Percentiles rank a stretch among this genome's conserved stretches.
These are phyloP conservation scores for Colletotrichum falcatum DNA, from an alignment of 2,329 filamentous ascomycete genomes.

Conservation along the genomic window DNA sequence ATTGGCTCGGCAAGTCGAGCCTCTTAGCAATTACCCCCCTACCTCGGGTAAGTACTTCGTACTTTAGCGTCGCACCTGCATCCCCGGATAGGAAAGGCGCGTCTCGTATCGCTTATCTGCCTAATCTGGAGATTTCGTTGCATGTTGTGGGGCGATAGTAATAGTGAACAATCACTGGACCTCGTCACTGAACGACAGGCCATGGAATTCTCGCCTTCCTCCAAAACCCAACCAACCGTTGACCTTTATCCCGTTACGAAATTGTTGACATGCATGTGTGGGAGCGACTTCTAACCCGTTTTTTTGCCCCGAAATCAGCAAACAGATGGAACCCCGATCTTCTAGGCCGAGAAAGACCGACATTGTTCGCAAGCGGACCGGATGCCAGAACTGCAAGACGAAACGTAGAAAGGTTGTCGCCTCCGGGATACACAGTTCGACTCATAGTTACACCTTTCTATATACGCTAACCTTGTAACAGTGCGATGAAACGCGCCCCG, in stretches of 20 bases:
- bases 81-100: not conserved
- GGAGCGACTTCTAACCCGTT: no score
- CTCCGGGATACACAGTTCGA: no score
- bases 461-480: not conserved
- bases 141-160: no score
- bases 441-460: not conserved
- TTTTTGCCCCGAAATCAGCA: not conserved
- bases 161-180: no score
- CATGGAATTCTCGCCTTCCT: no score
- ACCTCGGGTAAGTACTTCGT: no score
- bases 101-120: not conserved
- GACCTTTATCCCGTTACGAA: not conserved
- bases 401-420: conserved; percentile 26
- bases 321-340: conserved; percentile 16
- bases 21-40: not conserved
- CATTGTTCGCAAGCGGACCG: conserved; percentile 35
- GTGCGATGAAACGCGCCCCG: conserved; percentile 34
- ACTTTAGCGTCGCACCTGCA: not conserved
- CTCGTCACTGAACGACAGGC: not conserved
- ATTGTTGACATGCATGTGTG: not conserved
- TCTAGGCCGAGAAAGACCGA: conserved; percentile 32
- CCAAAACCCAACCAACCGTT: not conserved
- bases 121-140: not conserved
- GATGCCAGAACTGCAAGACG: conserved; percentile 33
- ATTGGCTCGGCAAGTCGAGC: not conserved